These are phyloP conservation scores for Melocanna baccifera DNA, from an alignment of 176 grass and related monocot genomes.

Conservation along the genomic window DNA sequence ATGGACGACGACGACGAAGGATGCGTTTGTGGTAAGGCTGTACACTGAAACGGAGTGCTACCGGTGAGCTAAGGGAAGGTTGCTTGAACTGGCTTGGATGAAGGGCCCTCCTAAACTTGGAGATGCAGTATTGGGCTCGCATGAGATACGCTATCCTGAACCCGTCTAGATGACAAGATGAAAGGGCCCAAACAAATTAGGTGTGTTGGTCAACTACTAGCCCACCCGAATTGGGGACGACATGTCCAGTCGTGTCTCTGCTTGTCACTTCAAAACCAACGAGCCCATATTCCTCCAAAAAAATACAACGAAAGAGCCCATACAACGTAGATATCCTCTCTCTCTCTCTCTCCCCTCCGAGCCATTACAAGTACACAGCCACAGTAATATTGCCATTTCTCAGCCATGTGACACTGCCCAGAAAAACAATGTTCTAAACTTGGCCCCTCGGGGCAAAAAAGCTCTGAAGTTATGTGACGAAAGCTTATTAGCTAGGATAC, in stretches of 20 bases:
- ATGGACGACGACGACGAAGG: slow-evolving; percentile 15
- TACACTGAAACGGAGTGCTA: not conserved
- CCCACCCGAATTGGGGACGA: not conserved
- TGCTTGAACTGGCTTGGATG: too few species aligned
- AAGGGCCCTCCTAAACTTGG: too few species aligned
- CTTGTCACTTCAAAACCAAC: too few species aligned
- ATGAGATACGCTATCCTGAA: not conserved
- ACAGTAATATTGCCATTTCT: not conserved
- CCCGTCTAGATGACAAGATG: not conserved
- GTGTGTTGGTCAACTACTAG: not conserved
- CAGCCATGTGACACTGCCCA: too few species aligned
- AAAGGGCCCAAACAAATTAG: not conserved
- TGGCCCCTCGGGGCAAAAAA: too few species aligned
- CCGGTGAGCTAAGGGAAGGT: not conserved
- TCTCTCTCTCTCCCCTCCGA: too few species aligned
- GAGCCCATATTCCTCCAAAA: not conserved
- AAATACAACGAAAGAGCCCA: not conserved
- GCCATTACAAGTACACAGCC: not conserved
- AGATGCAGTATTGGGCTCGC: not conserved
- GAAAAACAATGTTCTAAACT: not conserved
- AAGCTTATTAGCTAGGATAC: too few species aligned
- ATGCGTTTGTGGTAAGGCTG: not conserved
- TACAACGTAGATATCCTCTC: too few species aligned
- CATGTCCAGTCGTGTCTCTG: too few species aligned
- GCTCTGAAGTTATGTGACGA: too few species aligned